Base-by-base conservation (phyloP, 164 flowering plant species). In the Magnolia kwangsiensis region DNA sequence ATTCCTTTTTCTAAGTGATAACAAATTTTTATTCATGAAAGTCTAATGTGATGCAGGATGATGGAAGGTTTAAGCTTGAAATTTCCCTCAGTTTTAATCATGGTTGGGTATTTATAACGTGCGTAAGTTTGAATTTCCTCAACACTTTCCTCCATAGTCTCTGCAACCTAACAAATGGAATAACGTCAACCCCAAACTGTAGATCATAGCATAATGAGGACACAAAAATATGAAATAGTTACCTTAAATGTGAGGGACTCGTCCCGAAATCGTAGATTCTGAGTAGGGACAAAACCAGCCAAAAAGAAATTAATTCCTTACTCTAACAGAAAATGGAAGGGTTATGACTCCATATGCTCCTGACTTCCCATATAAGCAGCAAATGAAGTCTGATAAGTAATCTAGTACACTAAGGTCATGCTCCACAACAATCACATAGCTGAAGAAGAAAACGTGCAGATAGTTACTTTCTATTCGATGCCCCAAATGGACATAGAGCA, bases 261-360 rank as follows among this genome's bases (percentile, higher is more conserved):
- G 27, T 96, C 98, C 6, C 99, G 86, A 78, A 96, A 96, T 21
- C 99, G 83, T 3, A 96, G 87, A 85, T 94, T 96, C 83, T 96
- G 98, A 18, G 99, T 96, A 8, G 98, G 98, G 7, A 96, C 98
- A 87, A 94, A 94, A 74, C 99, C 99, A 75, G 96, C 91, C 83
- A 96, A 87, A 80, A 96, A 96, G 71, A 93, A 92, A 79, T 96
- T 94, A 74, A 96, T 96, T 70, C 99, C 99, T 87, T 96, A n/a
- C 99, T 81, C 99, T 88, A 50, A 96, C 99, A 70, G 99, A 94
- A 82, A 96, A 96, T 11, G 98, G 98, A 80, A 94, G 95, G 72
- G 99, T 96, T 7, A 96, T 98, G 77, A 96, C 98, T 64, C 99
- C 99, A 87, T 94, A 96, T 8, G 94, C 96, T 81, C 98, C 98